Base-by-base conservation (phyloP, 1,284 basidiomycete genomes). In the Ganoderma lingzhi region DNA sequence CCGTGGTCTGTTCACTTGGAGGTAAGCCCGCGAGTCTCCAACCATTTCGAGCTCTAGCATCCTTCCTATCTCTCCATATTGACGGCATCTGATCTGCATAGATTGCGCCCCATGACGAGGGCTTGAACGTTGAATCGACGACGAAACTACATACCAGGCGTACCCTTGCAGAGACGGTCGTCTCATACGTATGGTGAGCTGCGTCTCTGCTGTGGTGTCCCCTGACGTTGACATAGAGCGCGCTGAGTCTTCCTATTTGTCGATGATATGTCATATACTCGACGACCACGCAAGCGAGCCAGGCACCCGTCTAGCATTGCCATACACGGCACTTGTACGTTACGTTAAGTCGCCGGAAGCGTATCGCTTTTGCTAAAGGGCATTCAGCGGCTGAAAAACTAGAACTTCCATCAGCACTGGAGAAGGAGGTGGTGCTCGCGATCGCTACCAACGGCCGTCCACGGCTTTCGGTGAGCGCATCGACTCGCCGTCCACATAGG, bases 201-300 rank as follows among this genome's bases (percentile, higher is more conserved):
- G 32, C 8, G 30, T 10, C 9, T 6, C 4, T 35, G 35, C 8
- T 39, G 6, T n/a, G 17, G 4, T 39, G 30, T 12, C 32, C 23
- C 10, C 35, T 1, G 3, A 6, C 4, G 12, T 14, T 39, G 23
- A 23, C 23, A 23, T 0, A 17, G n/a, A 23, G 19, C 37, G 56
- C 56, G 56, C 56, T 39, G 35, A 39, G 8, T n/a, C 19, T 39
- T 59, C 19, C 23, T n/a, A 39, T 39, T 59, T 39, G 56, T 59
- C 56, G 37, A n/a, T 39, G 9, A 59, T 59, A 14, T 59, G 56
- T 39, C 56, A 19, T 6, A n/a, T 59, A 59, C 56, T 59, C 2
- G 19, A 59, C 37, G 35, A 59, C 35, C 56, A 12, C 1, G 19
- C 1, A 37, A 39, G 56, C 56, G 56, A 59, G 17, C 37, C 56